A percentile compares a stretch with the other conserved stretches of the same genome.
Evolutionary conservation across 2,329 filamentous ascomycete species (phyloP).

Genomic region (Trichoderma arundinaceum): DNA sequence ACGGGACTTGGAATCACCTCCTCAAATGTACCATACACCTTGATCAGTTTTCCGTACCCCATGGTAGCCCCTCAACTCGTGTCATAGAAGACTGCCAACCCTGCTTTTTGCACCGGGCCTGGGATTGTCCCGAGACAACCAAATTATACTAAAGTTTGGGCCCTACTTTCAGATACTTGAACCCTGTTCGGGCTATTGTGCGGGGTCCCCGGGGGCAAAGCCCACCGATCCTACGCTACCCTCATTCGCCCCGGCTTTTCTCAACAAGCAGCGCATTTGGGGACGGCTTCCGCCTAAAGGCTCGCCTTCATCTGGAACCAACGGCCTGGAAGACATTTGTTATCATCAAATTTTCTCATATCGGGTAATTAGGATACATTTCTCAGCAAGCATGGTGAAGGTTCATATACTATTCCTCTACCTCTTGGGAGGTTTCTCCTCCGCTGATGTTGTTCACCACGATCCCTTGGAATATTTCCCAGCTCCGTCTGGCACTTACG

Average conservation of each 20-base stretch:
- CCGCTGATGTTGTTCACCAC: not conserved
- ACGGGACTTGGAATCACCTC: not conserved
- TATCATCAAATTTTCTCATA: constrained; percentile 1
- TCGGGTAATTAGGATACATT: not conserved
- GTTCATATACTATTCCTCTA: not conserved
- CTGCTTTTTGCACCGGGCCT: not conserved
- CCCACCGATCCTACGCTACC: not conserved
- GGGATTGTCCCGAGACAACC: not conserved
- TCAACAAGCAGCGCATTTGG: not conserved
- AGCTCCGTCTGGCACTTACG: not conserved
- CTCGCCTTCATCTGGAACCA: not conserved
- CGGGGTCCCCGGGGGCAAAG: constrained; percentile 3
- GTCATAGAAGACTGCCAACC: not conserved
- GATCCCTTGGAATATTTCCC: not conserved
- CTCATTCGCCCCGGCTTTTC: not conserved
- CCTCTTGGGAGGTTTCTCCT: not conserved
- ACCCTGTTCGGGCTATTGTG: not conserved
- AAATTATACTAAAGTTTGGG: not conserved
- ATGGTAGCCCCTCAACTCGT: not conserved
- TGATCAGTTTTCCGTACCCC: not conserved
- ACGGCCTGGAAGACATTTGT: not conserved
- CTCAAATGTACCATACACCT: not conserved
- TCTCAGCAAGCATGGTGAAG: not conserved
- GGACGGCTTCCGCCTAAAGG: not conserved
- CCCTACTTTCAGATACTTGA: not conserved